Evolutionary conservation across 768 basidiomycete genomes (phyloP), one percentile per base, ranked within the genome.

Genomic region (Naematelia aurantialba): DNA sequence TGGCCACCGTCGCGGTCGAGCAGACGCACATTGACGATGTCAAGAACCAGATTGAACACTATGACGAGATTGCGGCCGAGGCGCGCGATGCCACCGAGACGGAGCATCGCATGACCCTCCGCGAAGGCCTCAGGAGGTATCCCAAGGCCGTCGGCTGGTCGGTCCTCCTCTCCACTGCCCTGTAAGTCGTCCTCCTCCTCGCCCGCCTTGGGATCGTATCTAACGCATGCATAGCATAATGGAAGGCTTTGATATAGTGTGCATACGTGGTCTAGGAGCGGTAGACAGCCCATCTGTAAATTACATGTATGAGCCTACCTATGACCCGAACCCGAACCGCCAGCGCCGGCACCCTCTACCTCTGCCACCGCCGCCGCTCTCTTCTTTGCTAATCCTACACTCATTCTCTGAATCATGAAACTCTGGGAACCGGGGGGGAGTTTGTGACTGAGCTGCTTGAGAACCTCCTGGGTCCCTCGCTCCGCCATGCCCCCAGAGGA

Each of bases 71-170:
- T 17, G 34, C 34, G 17, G 53, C 13, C 12, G 59, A 48, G 17
- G 60, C 60, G 19, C 46, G 45, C 21, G 22, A 27, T 27, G 61
- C 58, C 21, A 55, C 29, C 17, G 45, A 46, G n/a, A 39, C 14
- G 0, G 72, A 78, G 57, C 59, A 72, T 34, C 25, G 52, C 0
- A 64, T 76, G 59, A 63, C 66, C n/a, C 45, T 77, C n/a, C 12
- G 30, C 14, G 58, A 77, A 44, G 77, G 69, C 17, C 39, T 79
- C 24, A 14, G 59, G 11, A 48, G 53, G 17, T 77, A 79, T 58
- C 70, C 66, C 11, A 67, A 68, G 50, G 76, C 75, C 17, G 61
- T 74, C 29, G 63, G 57, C 29, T 78, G 74, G 73, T 69, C 66
- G 49, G 51, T 74, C 24, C 52, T 73, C 21, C 60, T 75, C 47